These are phyloP conservation scores for Fusarium transvaalense DNA, from an alignment of 2,329 filamentous ascomycete genomes.

Conservation along the genomic window DNA sequence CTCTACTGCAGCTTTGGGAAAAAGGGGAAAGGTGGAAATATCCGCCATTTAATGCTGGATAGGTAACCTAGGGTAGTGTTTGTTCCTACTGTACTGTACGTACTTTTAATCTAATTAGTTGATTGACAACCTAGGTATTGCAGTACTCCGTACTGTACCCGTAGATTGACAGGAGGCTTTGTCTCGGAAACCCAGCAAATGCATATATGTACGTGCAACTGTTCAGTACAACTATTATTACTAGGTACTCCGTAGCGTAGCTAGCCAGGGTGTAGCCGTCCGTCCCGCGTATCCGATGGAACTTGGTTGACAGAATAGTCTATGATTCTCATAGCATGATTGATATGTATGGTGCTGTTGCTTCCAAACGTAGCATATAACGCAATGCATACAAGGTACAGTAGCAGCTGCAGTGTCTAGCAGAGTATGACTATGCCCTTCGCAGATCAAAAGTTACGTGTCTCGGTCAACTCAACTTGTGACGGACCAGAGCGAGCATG, in stretches of 20 bases:
- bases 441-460: slow-evolving; percentile 29
- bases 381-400: background rate
- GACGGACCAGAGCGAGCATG: background rate
- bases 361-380: background rate
- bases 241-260: too few species aligned
- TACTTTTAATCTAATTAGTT: too few species aligned
- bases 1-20: slow-evolving; percentile 5
- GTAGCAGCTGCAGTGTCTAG: background rate
- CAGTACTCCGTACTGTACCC: background rate
- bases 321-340: slow-evolving; percentile 25
- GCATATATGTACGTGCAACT: slow-evolving; percentile 16
- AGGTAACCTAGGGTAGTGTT: background rate
- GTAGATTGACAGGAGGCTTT: slow-evolving; percentile 11
- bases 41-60: slow-evolving; percentile 8
- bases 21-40: slow-evolving; percentile 3
- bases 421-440: slow-evolving; percentile 5
- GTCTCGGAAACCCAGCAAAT: background rate
- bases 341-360: slow-evolving; percentile 11
- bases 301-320: background rate
- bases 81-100: too few species aligned
- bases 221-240: slow-evolving; percentile 6
- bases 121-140: too few species aligned
- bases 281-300: slow-evolving; percentile 16
- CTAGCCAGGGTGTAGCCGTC: slow-evolving; percentile 9
- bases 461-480: slow-evolving; percentile 21